Percentiles rank a stretch among this genome's conserved stretches.
phyloP scores from a whole-genome alignment of 768 basidiomycete genomes.

The Suillus subaureus region DNA sequence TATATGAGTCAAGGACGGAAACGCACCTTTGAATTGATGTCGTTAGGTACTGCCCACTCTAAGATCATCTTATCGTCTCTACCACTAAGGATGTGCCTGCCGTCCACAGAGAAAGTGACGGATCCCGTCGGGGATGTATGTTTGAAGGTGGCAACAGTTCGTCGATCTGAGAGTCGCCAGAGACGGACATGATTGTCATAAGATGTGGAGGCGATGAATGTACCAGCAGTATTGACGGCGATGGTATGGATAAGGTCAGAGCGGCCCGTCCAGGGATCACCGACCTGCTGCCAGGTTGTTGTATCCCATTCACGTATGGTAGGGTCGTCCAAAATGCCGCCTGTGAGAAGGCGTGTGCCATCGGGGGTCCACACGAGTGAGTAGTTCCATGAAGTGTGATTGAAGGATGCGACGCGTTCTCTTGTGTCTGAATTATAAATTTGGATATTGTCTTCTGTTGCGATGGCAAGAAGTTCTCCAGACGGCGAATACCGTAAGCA shows the following conservation, averaged over 20 bases:
- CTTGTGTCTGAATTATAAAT: too few relatives aligned
- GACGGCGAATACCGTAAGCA: background rate
- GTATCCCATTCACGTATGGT: background rate
- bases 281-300: background rate
- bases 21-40: background rate
- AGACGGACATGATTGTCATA: background rate
- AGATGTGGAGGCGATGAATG: background rate
- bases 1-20: background rate
- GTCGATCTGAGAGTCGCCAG: background rate
- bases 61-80: background rate
- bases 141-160: background rate
- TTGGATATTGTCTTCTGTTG: background rate
- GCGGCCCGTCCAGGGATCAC: background rate
- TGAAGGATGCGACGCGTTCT: too few relatives aligned
- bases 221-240: background rate
- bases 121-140: background rate
- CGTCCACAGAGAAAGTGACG: background rate
- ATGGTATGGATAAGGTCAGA: too few relatives aligned
- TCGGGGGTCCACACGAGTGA: background rate
- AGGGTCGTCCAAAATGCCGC: too few relatives aligned
- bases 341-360: background rate
- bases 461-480: background rate
- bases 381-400: too few relatives aligned
- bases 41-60: background rate
- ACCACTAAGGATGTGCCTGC: background rate